Evolutionary conservation across 345 rosid genomes (phyloP), one percentile per base, ranked within the genome.

Genomic region (Kandelia obovata): DNA sequence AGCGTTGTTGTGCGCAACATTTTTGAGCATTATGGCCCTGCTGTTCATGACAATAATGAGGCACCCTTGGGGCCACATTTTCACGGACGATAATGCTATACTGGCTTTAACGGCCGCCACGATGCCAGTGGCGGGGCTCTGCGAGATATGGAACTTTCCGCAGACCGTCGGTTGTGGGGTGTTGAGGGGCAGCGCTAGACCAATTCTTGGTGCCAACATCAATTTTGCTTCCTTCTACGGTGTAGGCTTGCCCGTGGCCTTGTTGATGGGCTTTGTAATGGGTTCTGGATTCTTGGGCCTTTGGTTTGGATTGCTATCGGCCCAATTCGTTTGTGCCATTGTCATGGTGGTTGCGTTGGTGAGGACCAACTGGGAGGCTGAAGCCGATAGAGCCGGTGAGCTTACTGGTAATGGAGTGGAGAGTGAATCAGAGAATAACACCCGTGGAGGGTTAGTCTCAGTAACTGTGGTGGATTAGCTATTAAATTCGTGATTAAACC

Each of bases 101-200:
- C 53, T 81, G 67, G 47, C 84, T 5, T 61, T 87, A 53, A 85
- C 86, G 0, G 76, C 86, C 0, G 52, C 62, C 9, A 78, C 80
- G 1, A 65, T 87, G 80, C 89, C 86, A 6, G 73, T 85, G 61
- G 83, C 71, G 52, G 89, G 86, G 55, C 39, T 87, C 1, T 83
- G 86, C 31, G 91, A 87, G 84, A 65, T 87, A 2, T 86, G 87
- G 19, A 83, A 85, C 81, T 80, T 79, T 77, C 87, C 83, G 5
- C 92, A 87, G 68, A 85, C 89, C 62, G 79, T 83, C 28, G 86
- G 77, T 6, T 85, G 92, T 8, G 84, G 89, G 16, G 86, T 74
- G 15, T 5, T 87, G 25, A 76, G 88, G 67, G 89, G 86, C 62
- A 81, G 86, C 25, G 87, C 87, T 6, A 62, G 89, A 73, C 89